Percentiles rank a stretch among this genome's conserved stretches.
phyloP scores from a whole-genome alignment of 495 filamentous ascomycete species.

The Podospora pseudopauciseta region DNA sequence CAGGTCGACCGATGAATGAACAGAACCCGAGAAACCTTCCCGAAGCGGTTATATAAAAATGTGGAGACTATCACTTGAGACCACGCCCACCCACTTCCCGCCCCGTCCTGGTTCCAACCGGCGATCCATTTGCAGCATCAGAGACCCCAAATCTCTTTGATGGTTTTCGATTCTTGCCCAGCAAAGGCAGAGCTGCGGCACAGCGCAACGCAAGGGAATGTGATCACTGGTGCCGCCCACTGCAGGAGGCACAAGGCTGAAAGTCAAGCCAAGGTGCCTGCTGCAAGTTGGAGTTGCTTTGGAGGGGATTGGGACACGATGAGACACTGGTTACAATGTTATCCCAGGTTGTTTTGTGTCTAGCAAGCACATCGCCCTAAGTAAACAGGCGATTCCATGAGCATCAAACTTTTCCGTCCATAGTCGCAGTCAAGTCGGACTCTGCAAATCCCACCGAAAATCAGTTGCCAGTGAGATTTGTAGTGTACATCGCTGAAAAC shows the following conservation, averaged over 20 bases:
- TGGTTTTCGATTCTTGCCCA: not conserved
- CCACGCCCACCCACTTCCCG: not conserved
- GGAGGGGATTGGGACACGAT: no score
- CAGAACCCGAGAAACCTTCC: constrained; percentile 2
- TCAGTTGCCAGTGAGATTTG: not conserved
- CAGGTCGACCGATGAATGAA: not conserved
- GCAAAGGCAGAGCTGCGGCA: constrained; percentile 3
- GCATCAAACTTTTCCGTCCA: no score
- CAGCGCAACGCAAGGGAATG: not conserved
- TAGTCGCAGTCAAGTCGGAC: no score
- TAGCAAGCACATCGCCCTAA: not conserved
- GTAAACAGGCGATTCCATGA: not conserved
- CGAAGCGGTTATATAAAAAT: constrained; percentile 5
- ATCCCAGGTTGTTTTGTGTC: not conserved
- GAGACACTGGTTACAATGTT: not conserved
- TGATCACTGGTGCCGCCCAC: not conserved
- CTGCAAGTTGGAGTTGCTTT: no score
- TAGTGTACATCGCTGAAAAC: not conserved
- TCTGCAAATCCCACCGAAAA: not conserved
- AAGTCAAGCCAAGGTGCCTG: not conserved
- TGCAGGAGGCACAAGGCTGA: not conserved
- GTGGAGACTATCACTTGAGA: not conserved
- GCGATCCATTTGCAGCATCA: constrained; percentile 2
- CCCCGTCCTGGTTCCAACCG: not conserved
- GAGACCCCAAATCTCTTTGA: not conserved